A percentile compares a stretch with the other conserved stretches of the same genome.
Evolutionary conservation across 805 yeast species (phyloP).

Genomic region (Pichia nakasei): DNA sequence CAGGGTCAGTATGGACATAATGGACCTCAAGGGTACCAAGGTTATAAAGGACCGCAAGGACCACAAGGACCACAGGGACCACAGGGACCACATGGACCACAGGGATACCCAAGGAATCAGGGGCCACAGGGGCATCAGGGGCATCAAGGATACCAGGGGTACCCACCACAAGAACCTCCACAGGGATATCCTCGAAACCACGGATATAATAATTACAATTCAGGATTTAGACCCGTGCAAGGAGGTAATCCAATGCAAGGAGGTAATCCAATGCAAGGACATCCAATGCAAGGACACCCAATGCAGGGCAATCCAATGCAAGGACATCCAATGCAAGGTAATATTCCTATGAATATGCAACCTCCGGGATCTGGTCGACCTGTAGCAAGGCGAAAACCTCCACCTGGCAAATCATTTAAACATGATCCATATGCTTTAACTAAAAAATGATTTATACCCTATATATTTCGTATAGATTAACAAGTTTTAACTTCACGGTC

Average conservation of each 20-base stretch:
- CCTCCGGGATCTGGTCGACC: no score
- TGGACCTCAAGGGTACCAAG: background rate
- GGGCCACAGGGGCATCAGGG: no score
- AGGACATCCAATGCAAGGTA: constrained; percentile 4
- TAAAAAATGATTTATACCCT: background rate
- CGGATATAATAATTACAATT: background rate
- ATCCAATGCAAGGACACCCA: constrained; percentile 7
- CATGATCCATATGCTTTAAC: constrained; percentile 22
- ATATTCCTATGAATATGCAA: constrained; percentile 6
- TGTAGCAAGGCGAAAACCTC: no score
- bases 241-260: background rate
- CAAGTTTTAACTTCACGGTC: constrained; percentile 52
- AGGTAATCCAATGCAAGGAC: background rate
- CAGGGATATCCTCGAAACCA: background rate
- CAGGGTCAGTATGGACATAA: constrained; percentile 9
- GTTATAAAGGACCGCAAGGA: background rate
- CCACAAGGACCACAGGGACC: constrained; percentile 7
- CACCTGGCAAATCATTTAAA: constrained; percentile 13
- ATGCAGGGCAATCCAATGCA: constrained; percentile 1
- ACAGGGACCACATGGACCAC: no score
- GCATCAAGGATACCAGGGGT: background rate
- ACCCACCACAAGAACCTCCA: constrained; percentile 4
- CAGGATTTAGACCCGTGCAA: background rate
- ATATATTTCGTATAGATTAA: background rate
- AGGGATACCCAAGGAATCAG: no score